Evolutionary conservation across 805 yeast species (phyloP), one percentile per base, ranked within the genome.

Genomic region (Saturnispora dispora): DNA sequence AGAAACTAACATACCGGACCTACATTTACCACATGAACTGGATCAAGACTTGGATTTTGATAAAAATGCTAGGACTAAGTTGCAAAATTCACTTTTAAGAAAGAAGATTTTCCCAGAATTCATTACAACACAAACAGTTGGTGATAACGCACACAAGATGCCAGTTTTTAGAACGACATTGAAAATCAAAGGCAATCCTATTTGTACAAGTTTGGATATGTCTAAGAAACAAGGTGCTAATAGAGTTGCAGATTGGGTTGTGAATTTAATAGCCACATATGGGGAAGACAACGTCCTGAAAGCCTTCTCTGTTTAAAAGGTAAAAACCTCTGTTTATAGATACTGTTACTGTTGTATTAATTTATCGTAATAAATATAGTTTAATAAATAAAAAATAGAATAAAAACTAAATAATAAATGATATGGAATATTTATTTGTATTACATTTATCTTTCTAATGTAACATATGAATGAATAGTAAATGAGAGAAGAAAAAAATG

Each of bases 151-250:
- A 5, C 46, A 50, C n/a, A 47, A 49, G 8, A 47, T 48, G 32
- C 58, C 58, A 3, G 63, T 61, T 10, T 55, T 64, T 18, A 58
- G 58, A 46, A 56, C 62, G 0, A 52, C 53, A 8, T 60, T 72
- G 28, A 52, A 57, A 23, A 64, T 71, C 8, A 65, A 67, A 47
- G 69, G 64, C 40, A 55, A 57, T 10, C 57, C 61, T 5, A 59
- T 72, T 9, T 73, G 74, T 17, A 55, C 54, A 13, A 68, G 69
- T 9, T 48, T 52, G 43, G 72, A 69, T 36, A 54, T 55, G 15
- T 68, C 63, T 52, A 71, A 70, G 53, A 71, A 71, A 50, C 59
- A 60, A 20, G 76, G 74, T 10, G 59, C 66, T 22, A 73, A 69
- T 43, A 61, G 61, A 53, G 74, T 74, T 37, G 73, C 77, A 3